Evolutionary conservation across 306 rosid genomes (phyloP).

Genomic region (Glycyrrhiza uralensis): DNA sequence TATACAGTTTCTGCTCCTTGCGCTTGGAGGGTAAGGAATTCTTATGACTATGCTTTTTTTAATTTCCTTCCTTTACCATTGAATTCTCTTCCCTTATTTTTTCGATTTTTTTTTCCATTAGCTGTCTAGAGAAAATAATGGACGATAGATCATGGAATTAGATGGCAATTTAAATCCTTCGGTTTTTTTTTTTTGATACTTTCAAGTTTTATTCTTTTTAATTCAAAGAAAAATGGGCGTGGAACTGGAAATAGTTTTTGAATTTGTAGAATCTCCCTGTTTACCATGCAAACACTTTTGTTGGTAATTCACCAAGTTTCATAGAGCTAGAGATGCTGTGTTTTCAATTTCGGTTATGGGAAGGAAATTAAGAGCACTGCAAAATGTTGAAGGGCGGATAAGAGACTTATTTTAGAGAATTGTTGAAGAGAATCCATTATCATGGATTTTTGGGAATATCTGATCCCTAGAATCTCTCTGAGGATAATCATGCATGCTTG

Average conservation of each 20-base stretch:
- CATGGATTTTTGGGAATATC: constrained; percentile 25
- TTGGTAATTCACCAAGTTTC: neutral
- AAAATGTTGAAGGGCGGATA: constrained; percentile 12
- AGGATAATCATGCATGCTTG: constrained; percentile 11
- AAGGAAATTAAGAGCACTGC: neutral
- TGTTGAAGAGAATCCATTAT: constrained; percentile 17
- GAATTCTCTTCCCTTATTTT: neutral
- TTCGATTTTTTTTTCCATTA: neutral
- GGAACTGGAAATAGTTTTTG: neutral
- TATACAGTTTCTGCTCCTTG: constrained; percentile 48
- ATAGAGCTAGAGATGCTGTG: neutral
- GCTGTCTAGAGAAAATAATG: neutral
- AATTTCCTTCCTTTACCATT: neutral
- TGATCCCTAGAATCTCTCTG: constrained; percentile 23
- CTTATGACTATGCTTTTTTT: neutral
- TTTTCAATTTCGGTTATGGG: neutral
- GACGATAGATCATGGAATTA: neutral
- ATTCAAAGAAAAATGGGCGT: neutral
- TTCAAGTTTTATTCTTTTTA: neutral
- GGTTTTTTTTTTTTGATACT: neutral
- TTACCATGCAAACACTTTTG: neutral
- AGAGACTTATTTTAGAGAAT: constrained; percentile 13
- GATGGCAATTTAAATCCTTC: neutral
- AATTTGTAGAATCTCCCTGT: neutral
- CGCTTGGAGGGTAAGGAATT: constrained; percentile 65